Evolutionary conservation across 805 yeast genomes (phyloP), one percentile per base, ranked within the genome.

Genomic region (Cyberlindnera maclurae): DNA sequence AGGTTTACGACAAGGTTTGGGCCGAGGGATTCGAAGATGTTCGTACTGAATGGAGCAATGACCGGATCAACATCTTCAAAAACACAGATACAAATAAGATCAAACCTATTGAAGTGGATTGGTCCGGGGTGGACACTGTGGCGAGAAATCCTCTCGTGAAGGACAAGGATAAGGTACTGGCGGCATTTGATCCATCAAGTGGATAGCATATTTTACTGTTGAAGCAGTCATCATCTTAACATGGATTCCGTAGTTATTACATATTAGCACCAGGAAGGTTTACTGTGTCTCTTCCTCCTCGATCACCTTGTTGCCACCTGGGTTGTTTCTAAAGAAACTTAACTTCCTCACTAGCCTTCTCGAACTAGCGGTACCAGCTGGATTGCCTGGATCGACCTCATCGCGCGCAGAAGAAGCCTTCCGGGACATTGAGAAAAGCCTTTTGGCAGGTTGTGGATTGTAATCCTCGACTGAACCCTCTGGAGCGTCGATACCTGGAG

Each of bases 1-100:
- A 73, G 50, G 75, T 79, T 29, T 84, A 81, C 62, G 73, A 79
- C 49, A 76, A 75, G 52, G 74, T 79, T 26, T 88, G 89, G 85
- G 74, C 71, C 46, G 73, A 75, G 47, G 96, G 94, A 1, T 88
- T 84, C 55, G 82, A 79, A 51, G 86, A 82, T 56, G 86, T 84
- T 37, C 73, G 75, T 47, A 70, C 68, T 32, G 78, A 73, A 36
- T 89, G 97, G 97, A 62, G 63, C 41, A 68, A 70, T 41, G 96
- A 88, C 60, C 75, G 79, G 52, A 73, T 71, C 36, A 71, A 77
- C 47, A 79, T 87, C 43, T 67, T 88, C 60, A 82, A 83, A 55
- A 88, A 87, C 55, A 77, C 93, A 6, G 95, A 87, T 59, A 55
- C 59, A 1, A 45, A 70, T 67, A 64, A 63, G 65, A 36, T 67